Base-by-base conservation (phyloP, 2,329 filamentous ascomycete species). In the Diaporthe citrichinensis region DNA sequence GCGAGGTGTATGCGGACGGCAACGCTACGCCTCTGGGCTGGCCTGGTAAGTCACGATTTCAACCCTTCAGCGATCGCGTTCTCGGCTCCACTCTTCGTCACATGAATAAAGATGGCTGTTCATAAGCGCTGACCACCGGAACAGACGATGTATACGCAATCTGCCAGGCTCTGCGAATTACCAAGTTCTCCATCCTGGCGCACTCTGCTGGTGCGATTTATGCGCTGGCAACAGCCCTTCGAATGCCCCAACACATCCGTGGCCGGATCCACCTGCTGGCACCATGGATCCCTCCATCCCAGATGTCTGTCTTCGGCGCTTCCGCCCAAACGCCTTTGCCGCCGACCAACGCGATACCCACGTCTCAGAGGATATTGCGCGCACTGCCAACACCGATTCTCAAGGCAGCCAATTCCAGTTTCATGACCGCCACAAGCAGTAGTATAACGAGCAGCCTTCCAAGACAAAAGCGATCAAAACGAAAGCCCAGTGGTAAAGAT, bases 171-270 rank as follows among this genome's bases (percentile, higher is more conserved):
- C 89, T 99, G 59, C 96, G 95, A 79, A 97, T 99, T 78, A 97
- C 93, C 15, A 98, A 98, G 79, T 99, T 99, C 82, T 98, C 96
- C 9, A 94, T 99, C 28, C 89, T 99, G 2, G 97, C 97, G 2
- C 97, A 99, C 84, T 98, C 96, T 0, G 97, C 97, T 0, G 97
- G 97, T 23, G 96, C 97, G n/a, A 98, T 99, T 71, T 99, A 99
- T 82, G 97, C 97, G 2, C 90, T 99, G 25, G 97, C 97, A 0
- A 98, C 97, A 0, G 97, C 97, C 0, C 88, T 99, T 59, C 94
- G 97, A 59, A 98, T 99, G 91, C 97, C 97, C 5, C 96, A 98
- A 80, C 95, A 98, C 81, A 97, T 99, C 77, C 93, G 96, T 8
- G 97, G 97, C 28, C 93, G 95, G 72, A 97, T 99, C 73, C 97